These are phyloP conservation scores for Heliosperma pusillum DNA, from an alignment of 148 eudicot species.

Conservation along the genomic window DNA sequence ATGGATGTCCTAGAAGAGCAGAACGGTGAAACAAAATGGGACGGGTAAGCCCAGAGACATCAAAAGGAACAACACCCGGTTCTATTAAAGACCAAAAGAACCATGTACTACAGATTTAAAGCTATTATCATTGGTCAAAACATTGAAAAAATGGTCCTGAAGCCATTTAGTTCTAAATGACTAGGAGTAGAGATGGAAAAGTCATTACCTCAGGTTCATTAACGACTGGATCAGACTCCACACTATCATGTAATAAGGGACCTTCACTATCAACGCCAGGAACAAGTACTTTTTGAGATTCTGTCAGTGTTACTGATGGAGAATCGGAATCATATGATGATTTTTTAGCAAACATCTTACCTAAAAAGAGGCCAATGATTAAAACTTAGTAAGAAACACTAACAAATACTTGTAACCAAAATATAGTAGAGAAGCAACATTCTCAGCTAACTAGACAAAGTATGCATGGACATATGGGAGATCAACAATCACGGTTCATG, in stretches of 20 bases:
- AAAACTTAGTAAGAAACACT: conserved; percentile 16
- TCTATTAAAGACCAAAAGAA: not conserved
- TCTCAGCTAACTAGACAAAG: not conserved
- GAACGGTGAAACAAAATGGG: not conserved
- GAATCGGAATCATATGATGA: conserved; percentile 55
- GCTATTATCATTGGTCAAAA: not conserved
- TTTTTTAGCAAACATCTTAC: conserved; percentile 64
- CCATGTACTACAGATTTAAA: not conserved
- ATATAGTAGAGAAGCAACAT: not conserved
- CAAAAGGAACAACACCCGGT: not conserved
- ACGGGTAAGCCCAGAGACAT: not conserved
- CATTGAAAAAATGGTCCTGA: not conserved
- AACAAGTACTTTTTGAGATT: conserved; percentile 74
- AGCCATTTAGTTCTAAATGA: not conserved
- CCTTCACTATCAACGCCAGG: conserved; percentile 57
- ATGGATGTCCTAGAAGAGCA: conserved; percentile 35
- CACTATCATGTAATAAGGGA: conserved; percentile 38
- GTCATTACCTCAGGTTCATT: conserved; percentile 41
- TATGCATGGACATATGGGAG: not conserved
- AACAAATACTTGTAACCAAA: not conserved
- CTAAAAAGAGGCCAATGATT: conserved; percentile 43
- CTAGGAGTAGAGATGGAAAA: not conserved
- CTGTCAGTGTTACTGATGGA: conserved; percentile 47
- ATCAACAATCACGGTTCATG: not conserved
- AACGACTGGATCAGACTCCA: conserved; percentile 39